Evolutionary conservation across 768 basidiomycete species (phyloP), one percentile per base, ranked within the genome.

Genomic region (Boletellus ananas): DNA sequence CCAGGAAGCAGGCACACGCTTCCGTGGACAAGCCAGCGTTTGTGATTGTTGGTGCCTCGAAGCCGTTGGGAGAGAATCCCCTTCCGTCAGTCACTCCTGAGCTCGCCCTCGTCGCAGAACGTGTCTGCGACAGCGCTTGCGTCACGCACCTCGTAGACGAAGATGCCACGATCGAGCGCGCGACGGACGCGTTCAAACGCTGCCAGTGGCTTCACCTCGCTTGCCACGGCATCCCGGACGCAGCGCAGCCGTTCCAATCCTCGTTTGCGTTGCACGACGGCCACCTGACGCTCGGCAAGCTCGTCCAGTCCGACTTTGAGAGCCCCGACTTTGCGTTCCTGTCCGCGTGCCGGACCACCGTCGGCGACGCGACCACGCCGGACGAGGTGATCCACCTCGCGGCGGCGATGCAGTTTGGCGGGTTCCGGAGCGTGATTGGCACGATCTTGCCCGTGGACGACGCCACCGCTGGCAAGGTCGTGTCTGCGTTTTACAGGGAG

Each of bases 201-300:
- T 43, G 27, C 41, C 31, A 43, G 12, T 64, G 59, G 59, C 56
- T 58, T 5, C 63, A 65, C 27, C 51, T 62, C 25, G 58, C 59
- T 0, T 64, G 61, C 25, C 64, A 65, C 35, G 62, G 57, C 7
- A 36, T 35, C 8, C 55, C 51, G 11, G 39, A 50, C 18, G 9
- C 8, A 6, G 10, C 3, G 16, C 34, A 51, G 13, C 60, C 63
- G 7, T 56, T 59, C 40, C 40, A 59, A 25, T 57, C 53, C 2
- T 34, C 9, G 4, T 57, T 54, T 21, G 47, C 52, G 13, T 23
- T 54, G 34, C 27, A 48, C 6, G 35, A 55, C 29, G 34, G 40
- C 4, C 49, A 46, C 4, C 33, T 51, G 20, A 43, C 41, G n/a
- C 41, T 43, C 41, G 29, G 29, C n/a, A 43, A 31, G 41, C 41